Evolutionary conservation across 164 flowering plant species (phyloP).

Genomic region (Berberis vulgaris): DNA sequence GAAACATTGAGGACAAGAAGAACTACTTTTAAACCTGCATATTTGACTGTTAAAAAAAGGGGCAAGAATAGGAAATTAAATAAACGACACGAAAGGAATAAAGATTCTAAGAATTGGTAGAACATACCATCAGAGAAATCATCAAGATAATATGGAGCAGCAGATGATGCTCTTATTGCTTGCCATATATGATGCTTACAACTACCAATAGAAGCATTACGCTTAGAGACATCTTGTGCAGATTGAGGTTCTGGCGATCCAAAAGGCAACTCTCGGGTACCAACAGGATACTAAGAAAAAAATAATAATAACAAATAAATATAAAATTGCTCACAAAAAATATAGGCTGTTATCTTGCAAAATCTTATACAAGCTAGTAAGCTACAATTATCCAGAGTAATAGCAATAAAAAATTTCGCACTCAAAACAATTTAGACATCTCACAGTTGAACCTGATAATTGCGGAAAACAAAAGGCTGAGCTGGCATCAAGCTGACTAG

Average conservation of each 20-base stretch:
- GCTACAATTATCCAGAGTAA: too few species aligned
- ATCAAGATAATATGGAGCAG: constrained; percentile 99
- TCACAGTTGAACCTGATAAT: constrained; percentile 68
- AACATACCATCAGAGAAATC: constrained; percentile 87
- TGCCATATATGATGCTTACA: constrained; percentile 95
- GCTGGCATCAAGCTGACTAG: constrained; percentile 86
- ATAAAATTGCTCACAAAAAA: background rate
- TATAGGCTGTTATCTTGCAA: background rate
- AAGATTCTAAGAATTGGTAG: background rate
- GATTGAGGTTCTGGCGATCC: constrained; percentile 55
- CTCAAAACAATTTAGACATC: too few species aligned
- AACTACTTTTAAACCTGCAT: too few species aligned
- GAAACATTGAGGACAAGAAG: too few species aligned
- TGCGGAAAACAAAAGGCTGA: constrained; percentile 94
- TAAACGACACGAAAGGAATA: background rate
- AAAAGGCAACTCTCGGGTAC: constrained; percentile 65
- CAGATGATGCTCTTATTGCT: constrained; percentile 99
- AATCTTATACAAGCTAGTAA: too few species aligned
- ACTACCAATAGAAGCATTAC: constrained; percentile 85
- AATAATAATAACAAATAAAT: constrained; percentile 1
- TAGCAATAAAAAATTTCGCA: too few species aligned
- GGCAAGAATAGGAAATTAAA: background rate
- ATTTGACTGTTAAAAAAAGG: background rate
- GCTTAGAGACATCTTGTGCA: constrained; percentile 52
- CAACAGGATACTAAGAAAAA: constrained; percentile 71